Evolutionary conservation across 371 early-diverging fungal genomes (phyloP), one percentile per base, ranked within the genome.

Genomic region (Lichtheimia ornata): DNA sequence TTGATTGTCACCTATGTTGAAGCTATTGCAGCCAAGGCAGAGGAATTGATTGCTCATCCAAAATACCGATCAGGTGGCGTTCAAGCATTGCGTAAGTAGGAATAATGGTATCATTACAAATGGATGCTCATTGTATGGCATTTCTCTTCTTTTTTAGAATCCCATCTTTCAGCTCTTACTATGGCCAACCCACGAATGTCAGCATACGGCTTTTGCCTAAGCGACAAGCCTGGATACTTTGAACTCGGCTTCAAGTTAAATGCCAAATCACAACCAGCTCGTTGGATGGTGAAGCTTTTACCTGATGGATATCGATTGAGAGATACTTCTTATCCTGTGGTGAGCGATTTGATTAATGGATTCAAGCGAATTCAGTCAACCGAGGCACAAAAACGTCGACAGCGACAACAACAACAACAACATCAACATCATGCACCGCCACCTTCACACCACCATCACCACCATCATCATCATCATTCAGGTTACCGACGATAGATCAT

Each of bases 1-100:
- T 72, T 98, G 63, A 79, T 95, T 40, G 96, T 94, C 13, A 83
- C 85, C 20, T 91, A 96, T 64, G 84, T 97, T 14, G 96, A 96
- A 69, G 88, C 95, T 0, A 87, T 93, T 59, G 76, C 81, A 45
- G 79, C 81, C 49, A 87, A 87, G 64, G 84, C 90, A 2, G 85
- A 89, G 42, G 84, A 87, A 35, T 72, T 89, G 24, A 84, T 82
- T 73, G 69, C 79, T 6, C 86, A 82, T 67, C 78, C 82, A 15
- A 91, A 91, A 70, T 94, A 71, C 72, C 73, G 77, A 25, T 56
- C 71, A 1, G 80, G 81, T 41, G 76, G 77, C 9, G 52, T 59
- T 9, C 50, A 64, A 43, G 68, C 64, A n/a, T 59, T 85, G 22
- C 53, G 72, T 67, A 72, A 66, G 61, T 65, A 52, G 20, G 40